These are phyloP conservation scores for Fusarium penzigii DNA, from an alignment of 2,329 filamentous ascomycete genomes.

Conservation along the genomic window DNA sequence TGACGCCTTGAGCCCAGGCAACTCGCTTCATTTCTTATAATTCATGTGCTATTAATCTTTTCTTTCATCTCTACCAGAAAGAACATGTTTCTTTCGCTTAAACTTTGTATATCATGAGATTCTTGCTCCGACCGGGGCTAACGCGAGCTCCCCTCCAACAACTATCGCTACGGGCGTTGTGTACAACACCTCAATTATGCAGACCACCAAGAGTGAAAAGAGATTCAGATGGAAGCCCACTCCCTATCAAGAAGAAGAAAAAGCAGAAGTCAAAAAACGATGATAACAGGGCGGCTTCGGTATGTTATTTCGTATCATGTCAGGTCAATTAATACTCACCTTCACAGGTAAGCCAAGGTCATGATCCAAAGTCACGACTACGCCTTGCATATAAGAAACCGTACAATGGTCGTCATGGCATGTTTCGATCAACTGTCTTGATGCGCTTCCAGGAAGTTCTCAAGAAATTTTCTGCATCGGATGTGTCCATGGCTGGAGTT, in stretches of 20 bases:
- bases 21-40: neutral
- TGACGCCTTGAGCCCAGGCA: slow-evolving; percentile 2
- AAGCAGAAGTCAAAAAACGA: slow-evolving; percentile 1
- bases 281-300: slow-evolving; percentile 23
- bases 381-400: slow-evolving; percentile 27
- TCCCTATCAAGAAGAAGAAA: neutral
- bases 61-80: neutral
- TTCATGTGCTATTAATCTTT: slow-evolving; percentile 1
- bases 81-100: slow-evolving; percentile 19
- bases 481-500: slow-evolving; percentile 28
- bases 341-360: slow-evolving; percentile 33
- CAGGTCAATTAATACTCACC: neutral
- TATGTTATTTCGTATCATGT: slow-evolving; percentile 17
- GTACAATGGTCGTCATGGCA: slow-evolving; percentile 31
- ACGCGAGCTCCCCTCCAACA: slow-evolving; percentile 23
- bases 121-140: slow-evolving; percentile 28
- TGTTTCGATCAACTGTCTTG: slow-evolving; percentile 38
- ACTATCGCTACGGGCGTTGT: slow-evolving; percentile 23
- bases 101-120: slow-evolving; percentile 31
- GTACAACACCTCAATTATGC: slow-evolving; percentile 23
- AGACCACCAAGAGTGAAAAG: neutral
- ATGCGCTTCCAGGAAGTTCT: slow-evolving; percentile 40
- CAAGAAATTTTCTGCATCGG: slow-evolving; percentile 20
- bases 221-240: neutral
- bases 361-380: slow-evolving; percentile 37